These are phyloP conservation scores for Volvox reticuliferus DNA, from an alignment of 139 green algal genomes.

Conservation along the genomic window DNA sequence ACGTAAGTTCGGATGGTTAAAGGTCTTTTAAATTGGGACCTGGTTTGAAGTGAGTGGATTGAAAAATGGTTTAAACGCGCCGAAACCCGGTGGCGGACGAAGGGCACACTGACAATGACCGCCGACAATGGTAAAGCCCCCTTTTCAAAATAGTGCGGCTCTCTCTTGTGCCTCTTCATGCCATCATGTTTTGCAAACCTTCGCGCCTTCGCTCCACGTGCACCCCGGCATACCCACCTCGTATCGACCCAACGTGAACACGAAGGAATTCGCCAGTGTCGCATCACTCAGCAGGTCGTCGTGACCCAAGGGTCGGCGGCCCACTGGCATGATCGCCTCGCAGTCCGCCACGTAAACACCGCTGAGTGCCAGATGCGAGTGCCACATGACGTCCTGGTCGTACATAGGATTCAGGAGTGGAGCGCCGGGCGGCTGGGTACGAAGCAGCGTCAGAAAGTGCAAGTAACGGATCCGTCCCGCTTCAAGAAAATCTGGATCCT, in stretches of 20 bases:
- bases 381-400: constrained; percentile 36
- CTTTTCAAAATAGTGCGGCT: too few relatives aligned
- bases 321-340: background rate
- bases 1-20: too few relatives aligned
- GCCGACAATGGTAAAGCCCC: too few relatives aligned
- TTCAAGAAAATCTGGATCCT: background rate
- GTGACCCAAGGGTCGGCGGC: background rate
- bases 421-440: background rate
- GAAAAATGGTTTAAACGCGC: too few relatives aligned
- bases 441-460: constrained; percentile 18
- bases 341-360: constrained; percentile 8
- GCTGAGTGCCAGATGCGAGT: constrained; percentile 28
- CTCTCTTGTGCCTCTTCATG: too few relatives aligned
- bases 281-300: background rate
- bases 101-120: too few relatives aligned
- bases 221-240: background rate
- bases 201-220: too few relatives aligned
- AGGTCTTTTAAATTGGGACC: too few relatives aligned
- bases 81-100: too few relatives aligned
- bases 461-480: background rate
- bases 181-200: too few relatives aligned
- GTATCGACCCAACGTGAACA: background rate
- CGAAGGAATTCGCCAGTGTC: background rate
- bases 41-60: too few relatives aligned
- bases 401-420: constrained; percentile 15